These are phyloP conservation scores for Fusarium buharicum DNA, from an alignment of 2,329 filamentous ascomycete genomes.

Conservation along the genomic window DNA sequence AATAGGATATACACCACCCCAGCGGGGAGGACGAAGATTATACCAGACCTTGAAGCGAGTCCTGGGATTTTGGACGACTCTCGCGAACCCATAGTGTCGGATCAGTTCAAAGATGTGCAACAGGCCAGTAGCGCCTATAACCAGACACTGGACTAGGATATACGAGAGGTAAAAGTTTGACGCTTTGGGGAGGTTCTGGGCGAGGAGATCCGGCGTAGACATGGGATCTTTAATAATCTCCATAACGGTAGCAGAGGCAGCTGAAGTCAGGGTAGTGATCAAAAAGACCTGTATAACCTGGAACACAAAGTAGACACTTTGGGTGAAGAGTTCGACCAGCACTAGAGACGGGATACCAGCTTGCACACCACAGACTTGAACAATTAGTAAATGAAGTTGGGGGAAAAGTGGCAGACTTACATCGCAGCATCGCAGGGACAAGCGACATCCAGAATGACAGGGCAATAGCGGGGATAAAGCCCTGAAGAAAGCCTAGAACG, in stretches of 20 bases:
- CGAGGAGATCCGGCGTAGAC: conserved; percentile 71
- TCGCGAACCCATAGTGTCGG: conserved; percentile 68
- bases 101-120: conserved; percentile 75
- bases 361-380: conserved; percentile 75
- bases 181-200: conserved; percentile 78
- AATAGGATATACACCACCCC: conserved; percentile 84
- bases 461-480: conserved; percentile 82
- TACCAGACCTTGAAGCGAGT: conserved; percentile 84
- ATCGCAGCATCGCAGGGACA: conserved; percentile 82
- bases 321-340: conserved; percentile 85
- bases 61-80: conserved; percentile 80
- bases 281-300: conserved; percentile 93
- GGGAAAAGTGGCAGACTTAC: conserved; percentile 35
- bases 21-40: conserved; percentile 76
- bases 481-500: conserved; percentile 86
- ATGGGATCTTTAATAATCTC: conserved; percentile 72
- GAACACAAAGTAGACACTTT: conserved; percentile 92
- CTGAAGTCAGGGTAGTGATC: conserved; percentile 83
- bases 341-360: conserved; percentile 83
- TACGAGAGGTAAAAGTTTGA: conserved; percentile 96
- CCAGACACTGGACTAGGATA: conserved; percentile 90
- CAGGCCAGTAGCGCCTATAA: conserved; percentile 77
- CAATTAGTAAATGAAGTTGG: conserved; percentile 14
- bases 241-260: conserved; percentile 75
- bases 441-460: conserved; percentile 87